Evolutionary conservation across 106 monocot genomes (phyloP).

Genomic region (Acorus calamus): DNA sequence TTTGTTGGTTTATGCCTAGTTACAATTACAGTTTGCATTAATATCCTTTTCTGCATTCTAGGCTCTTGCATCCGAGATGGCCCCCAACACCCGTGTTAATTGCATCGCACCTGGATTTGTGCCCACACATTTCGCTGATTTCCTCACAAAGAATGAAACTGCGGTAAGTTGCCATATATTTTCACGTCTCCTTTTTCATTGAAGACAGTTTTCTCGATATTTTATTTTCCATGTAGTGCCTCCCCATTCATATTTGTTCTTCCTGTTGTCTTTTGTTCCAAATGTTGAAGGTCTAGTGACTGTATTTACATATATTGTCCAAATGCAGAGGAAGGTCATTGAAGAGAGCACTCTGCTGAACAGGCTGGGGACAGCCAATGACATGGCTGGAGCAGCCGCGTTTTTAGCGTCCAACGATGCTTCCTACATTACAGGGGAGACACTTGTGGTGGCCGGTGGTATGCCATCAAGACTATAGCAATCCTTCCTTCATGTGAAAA

Average conservation of each 20-base stretch:
- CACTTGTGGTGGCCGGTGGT: constrained; percentile 82
- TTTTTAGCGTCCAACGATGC: constrained; percentile 90
- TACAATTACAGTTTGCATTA: neutral
- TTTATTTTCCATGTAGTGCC: no score
- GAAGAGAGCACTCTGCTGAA: constrained; percentile 49
- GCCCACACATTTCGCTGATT: constrained; percentile 79
- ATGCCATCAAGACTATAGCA: constrained; percentile 63
- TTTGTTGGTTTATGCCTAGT: neutral
- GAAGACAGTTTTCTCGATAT: no score
- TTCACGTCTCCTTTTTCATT: neutral
- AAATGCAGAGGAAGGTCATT: constrained; percentile 44
- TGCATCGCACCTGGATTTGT: constrained; percentile 97
- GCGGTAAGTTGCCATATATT: constrained; percentile 34
- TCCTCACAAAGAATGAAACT: constrained; percentile 38
- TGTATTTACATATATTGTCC: neutral
- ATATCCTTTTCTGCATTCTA: constrained; percentile 8
- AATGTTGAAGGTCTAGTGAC: neutral
- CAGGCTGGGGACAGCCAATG: constrained; percentile 63
- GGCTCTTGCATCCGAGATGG: constrained; percentile 86
- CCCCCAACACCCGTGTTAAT: constrained; percentile 77
- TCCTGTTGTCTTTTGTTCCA: neutral
- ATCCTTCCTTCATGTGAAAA: constrained; percentile 4
- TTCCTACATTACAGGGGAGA: constrained; percentile 84
- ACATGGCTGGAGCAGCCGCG: constrained; percentile 76
- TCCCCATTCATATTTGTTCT: neutral